Percentiles rank a stretch among this genome's conserved stretches.
These are phyloP conservation scores for Moesziomyces sp. DNA, from an alignment of 1,284 basidiomycete species.

Conservation along the genomic window DNA sequence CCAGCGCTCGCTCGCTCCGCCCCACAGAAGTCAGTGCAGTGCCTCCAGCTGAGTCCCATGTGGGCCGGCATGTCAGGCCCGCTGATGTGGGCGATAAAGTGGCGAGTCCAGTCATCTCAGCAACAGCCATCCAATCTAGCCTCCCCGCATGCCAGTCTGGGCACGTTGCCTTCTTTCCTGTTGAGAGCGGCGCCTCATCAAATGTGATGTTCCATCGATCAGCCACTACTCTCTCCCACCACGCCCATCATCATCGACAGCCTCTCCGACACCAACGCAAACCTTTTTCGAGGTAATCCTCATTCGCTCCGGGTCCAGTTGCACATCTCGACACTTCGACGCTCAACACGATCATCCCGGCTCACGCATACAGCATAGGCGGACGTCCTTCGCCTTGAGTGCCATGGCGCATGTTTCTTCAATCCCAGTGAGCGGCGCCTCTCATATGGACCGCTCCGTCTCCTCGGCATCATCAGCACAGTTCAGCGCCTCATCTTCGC, in stretches of 20 bases:
- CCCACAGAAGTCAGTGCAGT: constrained; percentile 2
- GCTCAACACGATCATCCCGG: not conserved
- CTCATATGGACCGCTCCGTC: constrained; percentile 23
- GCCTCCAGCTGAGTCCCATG: not conserved
- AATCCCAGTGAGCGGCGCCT: not conserved
- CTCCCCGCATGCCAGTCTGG: no score
- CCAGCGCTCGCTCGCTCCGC: not conserved
- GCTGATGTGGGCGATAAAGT: no score
- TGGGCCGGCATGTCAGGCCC: no score
- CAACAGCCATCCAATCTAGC: no score
- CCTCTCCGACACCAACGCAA: not conserved
- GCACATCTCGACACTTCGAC: no score
- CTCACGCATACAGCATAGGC: constrained; percentile 1
- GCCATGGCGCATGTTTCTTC: not conserved
- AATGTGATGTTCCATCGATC: no score
- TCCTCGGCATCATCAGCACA: constrained; percentile 17
- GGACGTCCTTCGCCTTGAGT: not conserved
- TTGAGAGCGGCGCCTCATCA: no score
- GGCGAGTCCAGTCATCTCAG: no score
- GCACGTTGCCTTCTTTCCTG: no score
- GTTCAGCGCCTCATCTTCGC: constrained; percentile 30
- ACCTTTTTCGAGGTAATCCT: not conserved
- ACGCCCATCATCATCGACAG: no score
- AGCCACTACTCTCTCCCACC: no score
- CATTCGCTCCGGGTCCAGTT: no score